Percentiles rank a stretch among this genome's conserved stretches.
These are phyloP conservation scores for Juglanconis juglandina DNA, from an alignment of 2,329 filamentous ascomycete species.

Conservation along the genomic window DNA sequence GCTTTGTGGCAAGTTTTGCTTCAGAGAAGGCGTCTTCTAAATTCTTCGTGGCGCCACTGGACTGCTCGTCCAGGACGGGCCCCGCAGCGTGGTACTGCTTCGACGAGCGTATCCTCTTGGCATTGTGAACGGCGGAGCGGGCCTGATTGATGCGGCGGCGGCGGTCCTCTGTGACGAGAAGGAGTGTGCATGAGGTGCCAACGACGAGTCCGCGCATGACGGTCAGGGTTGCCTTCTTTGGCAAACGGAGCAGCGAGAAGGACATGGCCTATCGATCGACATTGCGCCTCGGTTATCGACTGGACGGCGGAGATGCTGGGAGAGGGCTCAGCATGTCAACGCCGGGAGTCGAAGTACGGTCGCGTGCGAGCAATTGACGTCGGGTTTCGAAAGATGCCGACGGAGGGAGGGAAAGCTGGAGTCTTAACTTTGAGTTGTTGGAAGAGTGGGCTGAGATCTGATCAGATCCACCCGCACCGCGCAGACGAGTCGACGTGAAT, in stretches of 20 bases:
- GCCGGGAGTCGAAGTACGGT: background rate
- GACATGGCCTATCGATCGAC: constrained; percentile 26
- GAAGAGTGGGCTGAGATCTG: background rate
- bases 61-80: constrained; percentile 17
- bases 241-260: constrained; percentile 35
- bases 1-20: background rate
- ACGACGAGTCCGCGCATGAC: constrained; percentile 41
- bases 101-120: constrained; percentile 35
- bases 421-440: background rate
- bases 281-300: constrained; percentile 18
- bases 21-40: background rate
- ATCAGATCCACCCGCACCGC: background rate
- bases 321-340: constrained; percentile 9
- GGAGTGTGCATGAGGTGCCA: constrained; percentile 43
- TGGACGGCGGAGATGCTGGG: constrained; percentile 5
- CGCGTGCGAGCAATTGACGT: background rate
- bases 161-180: constrained; percentile 42
- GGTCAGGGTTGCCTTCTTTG: constrained; percentile 43
- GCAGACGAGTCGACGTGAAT: background rate
- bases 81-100: constrained; percentile 35
- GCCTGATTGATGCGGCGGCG: constrained; percentile 41
- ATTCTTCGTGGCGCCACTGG: background rate
- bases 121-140: constrained; percentile 36
- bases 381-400: background rate
- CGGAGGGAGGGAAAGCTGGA: background rate